A percentile compares a stretch with the other conserved stretches of the same genome.
Evolutionary conservation across 805 yeast genomes (phyloP).

Genomic region (Wickerhamomyces xylosicus): DNA sequence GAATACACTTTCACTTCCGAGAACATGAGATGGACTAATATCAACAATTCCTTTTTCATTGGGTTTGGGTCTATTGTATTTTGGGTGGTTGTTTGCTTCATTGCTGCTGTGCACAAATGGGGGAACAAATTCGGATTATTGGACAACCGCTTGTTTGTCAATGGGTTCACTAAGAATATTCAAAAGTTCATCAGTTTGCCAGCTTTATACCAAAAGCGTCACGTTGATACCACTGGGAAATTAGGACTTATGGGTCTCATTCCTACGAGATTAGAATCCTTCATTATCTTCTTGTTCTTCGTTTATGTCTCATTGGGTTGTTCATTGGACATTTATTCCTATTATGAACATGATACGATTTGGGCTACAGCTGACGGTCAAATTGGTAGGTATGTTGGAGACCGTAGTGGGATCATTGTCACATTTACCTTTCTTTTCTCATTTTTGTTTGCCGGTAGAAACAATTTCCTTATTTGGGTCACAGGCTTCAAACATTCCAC

Average conservation of each 20-base stretch:
- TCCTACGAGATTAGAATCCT: constrained; percentile 18
- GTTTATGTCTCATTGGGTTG: constrained; percentile 7
- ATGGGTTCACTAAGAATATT: constrained; percentile 5
- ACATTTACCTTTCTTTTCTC: constrained; percentile 42
- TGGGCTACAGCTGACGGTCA: constrained; percentile 12
- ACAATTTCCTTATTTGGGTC: constrained; percentile 49
- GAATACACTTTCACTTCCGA: constrained; percentile 16
- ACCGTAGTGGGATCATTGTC: constrained; percentile 24
- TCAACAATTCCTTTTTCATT: constrained; percentile 31
- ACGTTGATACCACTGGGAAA: constrained; percentile 12
- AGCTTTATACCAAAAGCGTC: constrained; percentile 10
- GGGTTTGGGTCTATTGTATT: constrained; percentile 38
- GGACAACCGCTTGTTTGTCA: constrained; percentile 8
- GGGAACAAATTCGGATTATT: constrained; percentile 10
- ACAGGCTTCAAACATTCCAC: constrained; percentile 58
- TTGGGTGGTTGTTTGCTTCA: constrained; percentile 35
- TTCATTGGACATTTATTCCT: constrained; percentile 11
- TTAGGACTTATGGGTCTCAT: constrained; percentile 11
- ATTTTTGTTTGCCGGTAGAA: constrained; percentile 61
- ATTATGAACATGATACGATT: constrained; percentile 10
- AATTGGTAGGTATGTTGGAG: constrained; percentile 18
- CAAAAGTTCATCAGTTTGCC: constrained; percentile 12
- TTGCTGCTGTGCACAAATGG: constrained; percentile 25
- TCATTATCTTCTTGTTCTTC: constrained; percentile 26
- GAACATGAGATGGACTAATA: constrained; percentile 23